Percentiles rank a stretch among this genome's conserved stretches.
These are phyloP conservation scores for Ambrosiella cleistominuta DNA, from an alignment of 2,329 filamentous ascomycete genomes.

Conservation along the genomic window DNA sequence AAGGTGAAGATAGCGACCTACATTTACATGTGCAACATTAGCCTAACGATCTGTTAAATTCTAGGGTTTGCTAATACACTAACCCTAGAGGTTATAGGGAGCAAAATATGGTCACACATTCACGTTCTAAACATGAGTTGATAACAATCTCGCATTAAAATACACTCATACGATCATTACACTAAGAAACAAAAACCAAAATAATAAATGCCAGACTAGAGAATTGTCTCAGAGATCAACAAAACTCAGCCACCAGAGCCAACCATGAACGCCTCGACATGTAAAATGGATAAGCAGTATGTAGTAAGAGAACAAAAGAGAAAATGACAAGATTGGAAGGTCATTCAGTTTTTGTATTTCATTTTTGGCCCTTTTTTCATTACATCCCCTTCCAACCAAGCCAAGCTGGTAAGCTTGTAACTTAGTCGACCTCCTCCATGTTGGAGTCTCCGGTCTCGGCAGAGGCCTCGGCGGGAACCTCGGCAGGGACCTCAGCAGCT, in stretches of 20 bases:
- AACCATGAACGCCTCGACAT: neutral
- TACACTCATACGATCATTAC: neutral
- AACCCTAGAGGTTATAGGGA: too few relatives aligned
- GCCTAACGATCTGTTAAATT: too few relatives aligned
- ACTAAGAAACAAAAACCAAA: neutral
- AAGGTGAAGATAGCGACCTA: too few relatives aligned
- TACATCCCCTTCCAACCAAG: neutral
- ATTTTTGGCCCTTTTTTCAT: slow-evolving; percentile 1
- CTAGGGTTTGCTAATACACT: too few relatives aligned
- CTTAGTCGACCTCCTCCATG: slow-evolving; percentile 99
- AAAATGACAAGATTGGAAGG: neutral
- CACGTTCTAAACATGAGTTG: neutral
- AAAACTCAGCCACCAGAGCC: neutral
- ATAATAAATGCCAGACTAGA: neutral
- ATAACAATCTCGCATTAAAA: neutral
- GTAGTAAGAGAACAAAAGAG: neutral
- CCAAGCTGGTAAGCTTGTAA: slow-evolving; percentile 3
- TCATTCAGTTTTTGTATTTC: neutral
- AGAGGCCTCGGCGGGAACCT: slow-evolving; percentile 40
- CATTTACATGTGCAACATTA: too few relatives aligned
- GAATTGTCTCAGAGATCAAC: neutral
- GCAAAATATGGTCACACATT: neutral
- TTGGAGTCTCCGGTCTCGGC: slow-evolving; percentile 66
- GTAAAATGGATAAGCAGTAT: neutral
- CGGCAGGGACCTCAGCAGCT: slow-evolving; percentile 38